Evolutionary conservation across 192 early-diverging fungal species (phyloP).

Genomic region (Coemansia sp.): DNA sequence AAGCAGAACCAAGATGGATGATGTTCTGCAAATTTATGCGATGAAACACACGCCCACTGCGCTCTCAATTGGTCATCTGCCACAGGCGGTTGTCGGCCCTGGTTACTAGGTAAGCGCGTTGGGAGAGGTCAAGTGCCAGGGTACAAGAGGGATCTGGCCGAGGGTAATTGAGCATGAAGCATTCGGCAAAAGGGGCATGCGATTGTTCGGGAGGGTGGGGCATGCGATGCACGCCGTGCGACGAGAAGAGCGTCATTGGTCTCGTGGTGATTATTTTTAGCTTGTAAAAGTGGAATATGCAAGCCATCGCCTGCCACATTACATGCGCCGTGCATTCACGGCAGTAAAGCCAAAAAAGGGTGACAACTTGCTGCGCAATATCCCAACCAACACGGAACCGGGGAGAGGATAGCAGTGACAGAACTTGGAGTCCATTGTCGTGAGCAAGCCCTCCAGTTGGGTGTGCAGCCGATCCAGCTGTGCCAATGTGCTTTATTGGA

Average conservation of each 20-base stretch:
- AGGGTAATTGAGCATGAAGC: not conserved
- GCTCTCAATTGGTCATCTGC: not conserved
- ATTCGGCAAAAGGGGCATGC: not conserved
- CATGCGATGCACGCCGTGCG: conserved; percentile 1
- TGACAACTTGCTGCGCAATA: not conserved
- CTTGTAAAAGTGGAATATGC: not conserved
- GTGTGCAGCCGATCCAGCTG: too few species aligned
- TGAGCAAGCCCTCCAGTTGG: not conserved
- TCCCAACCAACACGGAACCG: not conserved
- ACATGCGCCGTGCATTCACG: not conserved
- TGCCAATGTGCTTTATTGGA: too few species aligned
- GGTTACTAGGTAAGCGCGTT: not conserved
- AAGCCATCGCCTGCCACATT: conserved; percentile 1
- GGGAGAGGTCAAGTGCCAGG: not conserved
- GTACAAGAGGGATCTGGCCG: too few species aligned
- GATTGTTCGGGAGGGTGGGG: not conserved
- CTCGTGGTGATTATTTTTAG: conserved; percentile 2
- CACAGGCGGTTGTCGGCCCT: not conserved
- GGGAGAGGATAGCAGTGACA: not conserved
- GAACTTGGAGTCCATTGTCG: not conserved
- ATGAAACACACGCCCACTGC: not conserved
- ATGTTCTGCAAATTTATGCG: not conserved
- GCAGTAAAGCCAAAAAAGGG: not conserved
- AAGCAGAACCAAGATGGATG: not conserved
- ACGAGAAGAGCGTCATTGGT: not conserved